Conservation (phyloP, 2,329 filamentous ascomycete genomes). For the Fusarium albosuccineum region DNA sequence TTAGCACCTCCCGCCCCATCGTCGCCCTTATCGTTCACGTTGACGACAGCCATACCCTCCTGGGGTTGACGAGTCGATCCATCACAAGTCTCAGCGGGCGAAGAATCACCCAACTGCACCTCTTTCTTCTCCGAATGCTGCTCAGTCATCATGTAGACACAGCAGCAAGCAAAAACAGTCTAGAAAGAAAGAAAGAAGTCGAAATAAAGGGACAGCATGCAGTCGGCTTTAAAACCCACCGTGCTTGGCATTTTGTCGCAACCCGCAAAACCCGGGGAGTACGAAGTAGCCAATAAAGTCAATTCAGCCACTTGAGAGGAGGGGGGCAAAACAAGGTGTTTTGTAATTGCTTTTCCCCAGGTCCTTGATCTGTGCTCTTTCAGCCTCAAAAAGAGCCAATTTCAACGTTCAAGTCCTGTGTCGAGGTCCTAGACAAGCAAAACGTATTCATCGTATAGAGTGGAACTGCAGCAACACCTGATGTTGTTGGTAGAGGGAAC, state of each 20-base stretch:
- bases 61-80: constrained; percentile 11
- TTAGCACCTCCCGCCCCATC: constrained; percentile 6
- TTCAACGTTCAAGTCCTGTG: constrained; percentile 12
- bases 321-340: not conserved
- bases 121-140: constrained; percentile 12
- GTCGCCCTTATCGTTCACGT: constrained; percentile 1
- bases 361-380: not conserved
- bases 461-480: not conserved
- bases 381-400: constrained; percentile 18
- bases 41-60: constrained; percentile 14
- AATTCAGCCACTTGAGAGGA: constrained; percentile 14
- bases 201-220: not conserved
- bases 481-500: not conserved
- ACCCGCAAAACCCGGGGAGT: constrained; percentile 26
- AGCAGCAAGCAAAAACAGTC: not conserved
- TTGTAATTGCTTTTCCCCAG: not conserved
- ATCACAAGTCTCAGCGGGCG: constrained; percentile 5
- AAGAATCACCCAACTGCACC: not conserved
- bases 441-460: constrained; percentile 12
- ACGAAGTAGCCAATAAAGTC: constrained; percentile 34
- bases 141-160: constrained; percentile 12
- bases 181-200: not conserved
- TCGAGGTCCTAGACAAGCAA: constrained; percentile 1
- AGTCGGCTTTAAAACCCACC: not conserved
- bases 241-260: constrained; percentile 29